Evolutionary conservation across 768 basidiomycete species (phyloP), one percentile per base, ranked within the genome.

Genomic region (Royoungia palumana): DNA sequence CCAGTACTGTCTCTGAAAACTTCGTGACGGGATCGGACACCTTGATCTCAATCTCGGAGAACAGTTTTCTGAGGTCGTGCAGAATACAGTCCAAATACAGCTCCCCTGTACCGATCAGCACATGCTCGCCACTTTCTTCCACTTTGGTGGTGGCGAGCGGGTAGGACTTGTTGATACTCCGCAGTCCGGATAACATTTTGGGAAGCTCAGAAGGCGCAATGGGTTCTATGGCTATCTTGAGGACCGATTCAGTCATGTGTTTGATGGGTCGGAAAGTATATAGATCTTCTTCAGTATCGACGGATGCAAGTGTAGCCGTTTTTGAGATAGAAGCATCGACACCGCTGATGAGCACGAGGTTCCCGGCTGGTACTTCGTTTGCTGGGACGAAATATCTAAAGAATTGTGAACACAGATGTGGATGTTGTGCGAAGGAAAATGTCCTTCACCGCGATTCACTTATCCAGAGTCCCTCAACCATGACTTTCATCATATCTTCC

Each of bases 21-120:
- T 93, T 92, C 14, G 94, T 95, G 34, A 98, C 94, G 2, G 96
- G 96, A 73, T 99, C 96, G 20, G 95, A 98, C 13, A 98, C 94
- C 75, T 99, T 99, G 77, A 99, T 97, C 76, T 99, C 96, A 58
- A 98, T 96, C 74, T 99, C 96, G 25, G 94, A 85, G 72, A 95
- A 99, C 51, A 98, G 63, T 52, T 79, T 81, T 53, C 96, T 78
- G 43, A 99, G 71, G 69, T 99, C 96, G 62, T 99, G 95, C 85
- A 99, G 85, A 38, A 95, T 89, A 55, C 88, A 95, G 65, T 99
- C 96, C 60, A 99, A 75, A 70, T 95, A 98, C 43, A 99, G 73
- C 64, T 99, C 96, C 42, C 96, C 96, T 2, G 96, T 97, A 44
- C 96, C 96, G 54, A 98, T 83, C 52, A 99, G 71, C 50, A 99